Percentiles rank a stretch among this genome's conserved stretches.
Conservation (phyloP, 208 protist genomes). For the Acanthamoeba lenticulata region DNA sequence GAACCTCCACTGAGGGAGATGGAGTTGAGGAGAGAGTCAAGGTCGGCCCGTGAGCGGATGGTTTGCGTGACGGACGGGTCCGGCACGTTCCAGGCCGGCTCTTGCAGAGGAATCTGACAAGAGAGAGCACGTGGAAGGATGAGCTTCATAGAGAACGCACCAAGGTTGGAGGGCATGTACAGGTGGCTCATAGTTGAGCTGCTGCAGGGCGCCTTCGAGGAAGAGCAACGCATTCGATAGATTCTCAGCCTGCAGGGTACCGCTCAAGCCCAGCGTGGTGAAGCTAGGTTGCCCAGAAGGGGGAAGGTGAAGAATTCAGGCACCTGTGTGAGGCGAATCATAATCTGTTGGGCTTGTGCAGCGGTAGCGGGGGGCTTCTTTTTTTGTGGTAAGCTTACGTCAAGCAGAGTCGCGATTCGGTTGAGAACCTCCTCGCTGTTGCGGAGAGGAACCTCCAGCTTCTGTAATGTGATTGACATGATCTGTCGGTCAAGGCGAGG, state of each 20-base stretch:
- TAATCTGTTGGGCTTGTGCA: constrained; percentile 13
- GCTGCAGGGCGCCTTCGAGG: neutral
- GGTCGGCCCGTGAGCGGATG: neutral
- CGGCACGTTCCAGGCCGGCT: neutral
- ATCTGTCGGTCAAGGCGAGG: neutral
- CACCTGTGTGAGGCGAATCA: neutral
- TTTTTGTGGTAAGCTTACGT: neutral
- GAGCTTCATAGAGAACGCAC: neutral
- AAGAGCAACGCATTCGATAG: constrained; percentile 2
- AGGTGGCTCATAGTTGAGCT: constrained; percentile 21
- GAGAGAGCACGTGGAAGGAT: neutral
- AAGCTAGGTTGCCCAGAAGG: neutral
- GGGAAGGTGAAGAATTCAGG: neutral
- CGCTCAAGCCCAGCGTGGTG: no score
- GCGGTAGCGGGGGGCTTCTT: neutral
- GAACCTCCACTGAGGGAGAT: constrained; percentile 11
- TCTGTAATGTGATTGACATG: constrained; percentile 24
- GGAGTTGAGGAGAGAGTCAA: constrained; percentile 1
- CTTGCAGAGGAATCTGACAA: neutral
- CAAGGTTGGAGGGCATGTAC: neutral
- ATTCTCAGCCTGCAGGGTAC: constrained; percentile 1
- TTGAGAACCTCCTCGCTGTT: neutral
- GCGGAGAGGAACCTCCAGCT: neutral
- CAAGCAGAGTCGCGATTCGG: neutral
- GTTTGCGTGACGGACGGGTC: neutral